Evolutionary conservation across 495 filamentous ascomycete genomes (phyloP), one percentile per base, ranked within the genome.

Genomic region (Evernia prunastri): DNA sequence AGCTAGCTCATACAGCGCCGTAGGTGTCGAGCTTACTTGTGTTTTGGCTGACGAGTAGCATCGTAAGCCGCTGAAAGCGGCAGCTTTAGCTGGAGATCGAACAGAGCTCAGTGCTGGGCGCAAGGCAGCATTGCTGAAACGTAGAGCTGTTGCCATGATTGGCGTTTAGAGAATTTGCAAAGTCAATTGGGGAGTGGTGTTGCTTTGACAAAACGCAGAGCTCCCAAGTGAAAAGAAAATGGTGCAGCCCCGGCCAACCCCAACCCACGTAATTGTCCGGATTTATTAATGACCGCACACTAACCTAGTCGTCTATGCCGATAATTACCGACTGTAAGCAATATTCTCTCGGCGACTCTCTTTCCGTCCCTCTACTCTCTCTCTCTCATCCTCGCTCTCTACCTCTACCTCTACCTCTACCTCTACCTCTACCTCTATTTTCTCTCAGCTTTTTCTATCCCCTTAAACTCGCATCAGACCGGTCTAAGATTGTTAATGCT

Each of bases 1-100:
- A 75, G 60, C 25, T 1, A 72, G 68, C 56, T 66, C 67, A 23
- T 70, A 63, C 61, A 68, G 63, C 35, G 27, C 40, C 39, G 60
- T 13, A n/a, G 42, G 37, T n/a, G 62, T 56, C 65, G 58, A 65
- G 64, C 79, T 63, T 79, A 92, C 93, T 86, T 92, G 88, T 63
- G 87, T 80, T 82, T 97, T 96, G 49, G 77, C 82, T 68, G 91
- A 84, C 60, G 92, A 95, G 78, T 96, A 96, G 84, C 84, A 86
- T 77, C 92, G 86, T 73, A 87, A 76, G 72, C 91, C 89, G 80
- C 87, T 91, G 81, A 90, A 87, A 76, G 86, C 84, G 69, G 66
- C 49, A 39, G 67, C 58, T 82, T 84, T 76, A 86, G 82, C 76
- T 84, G 84, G 71, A 81, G 81, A 70, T 72, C 82, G 73, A 75